Base-by-base conservation (phyloP, 1,139 yeast species). In the Geotrichum phurueaensis region DNA sequence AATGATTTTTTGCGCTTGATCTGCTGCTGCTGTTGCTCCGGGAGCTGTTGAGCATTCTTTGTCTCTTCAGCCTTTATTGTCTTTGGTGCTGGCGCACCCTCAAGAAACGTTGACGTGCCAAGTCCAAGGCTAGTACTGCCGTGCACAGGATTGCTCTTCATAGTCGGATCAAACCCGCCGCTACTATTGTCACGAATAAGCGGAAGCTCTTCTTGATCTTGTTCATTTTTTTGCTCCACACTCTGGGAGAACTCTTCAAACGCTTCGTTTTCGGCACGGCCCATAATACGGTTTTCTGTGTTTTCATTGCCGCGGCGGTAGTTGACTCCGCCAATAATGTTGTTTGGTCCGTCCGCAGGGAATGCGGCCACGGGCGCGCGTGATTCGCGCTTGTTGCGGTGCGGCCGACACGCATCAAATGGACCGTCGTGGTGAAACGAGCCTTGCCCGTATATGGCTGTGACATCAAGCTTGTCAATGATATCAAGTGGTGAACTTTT, bases 351-450 rank as follows among this genome's bases (percentile, higher is more conserved):
- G 75, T 92, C 96, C 5, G 82, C 87, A 1, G 97, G 97, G 80
- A 91, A 94, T 0, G 99, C 99, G 78, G 85, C 80, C 29, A 94
- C 97, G 2, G 99, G 99, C 0, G 97, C 96, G 51, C 84, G 84
- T 53, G 68, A 66, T 33, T 77, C 78, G 71, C 87, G 83, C 75
- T 88, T 89, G 76, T 94, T 94, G 73, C 99, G 85, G 74, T 89
- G 96, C 6, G 99, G 98, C 5, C 96, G 88, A 75, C 98, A 92
- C 1, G 99, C 99, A 74, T 94, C 99, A 73, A 94, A 94, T 20
- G 99, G 99, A 15, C 99, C 99, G 75, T 94, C 99, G 73, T 94
- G 99, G 74, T 94, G 99, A 80, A 94, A 94, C 22, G 59, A 53
- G 31, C 89, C 88, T 52, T 89, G 86, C n/a, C 97, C 97, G 72